phyloP scores from a whole-genome alignment of 2,329 filamentous ascomycete genomes.

The Cryphonectria parasitica region DNA sequence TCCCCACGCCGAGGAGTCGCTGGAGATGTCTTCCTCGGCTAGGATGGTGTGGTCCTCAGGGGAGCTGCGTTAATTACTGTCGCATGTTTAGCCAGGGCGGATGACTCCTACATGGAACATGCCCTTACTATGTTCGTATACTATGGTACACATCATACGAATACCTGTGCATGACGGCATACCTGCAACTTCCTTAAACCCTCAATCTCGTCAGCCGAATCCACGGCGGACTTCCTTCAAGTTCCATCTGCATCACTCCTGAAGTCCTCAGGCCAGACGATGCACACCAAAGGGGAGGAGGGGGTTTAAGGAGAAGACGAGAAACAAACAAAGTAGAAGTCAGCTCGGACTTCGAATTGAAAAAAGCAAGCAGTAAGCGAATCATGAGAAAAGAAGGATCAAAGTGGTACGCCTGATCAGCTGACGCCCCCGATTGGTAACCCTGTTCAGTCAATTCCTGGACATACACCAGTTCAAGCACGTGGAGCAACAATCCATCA shows the following conservation, averaged over 20 bases:
- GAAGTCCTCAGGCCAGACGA: background rate
- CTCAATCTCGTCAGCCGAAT: background rate
- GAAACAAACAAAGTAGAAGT: background rate
- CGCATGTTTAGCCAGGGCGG: background rate
- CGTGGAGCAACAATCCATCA: background rate
- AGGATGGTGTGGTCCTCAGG: constrained; percentile 2
- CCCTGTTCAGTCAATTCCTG: background rate
- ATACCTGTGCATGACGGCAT: background rate
- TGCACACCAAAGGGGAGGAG: background rate
- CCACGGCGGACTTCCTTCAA: background rate
- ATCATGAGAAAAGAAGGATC: background rate
- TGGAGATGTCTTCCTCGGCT: background rate
- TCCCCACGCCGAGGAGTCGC: background rate
- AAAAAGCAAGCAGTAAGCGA: background rate
- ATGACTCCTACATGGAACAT: background rate
- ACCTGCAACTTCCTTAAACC: background rate
- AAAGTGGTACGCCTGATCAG: background rate
- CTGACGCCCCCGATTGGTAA: background rate
- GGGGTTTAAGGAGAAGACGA: background rate
- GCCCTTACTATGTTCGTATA: background rate
- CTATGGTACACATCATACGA: background rate
- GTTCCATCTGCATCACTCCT: background rate
- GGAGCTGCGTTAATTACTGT: background rate
- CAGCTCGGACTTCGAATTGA: background rate
- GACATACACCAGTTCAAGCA: background rate